Conservation (phyloP, 352 stramenopile species). For the Globisporangium megalacanthum region DNA sequence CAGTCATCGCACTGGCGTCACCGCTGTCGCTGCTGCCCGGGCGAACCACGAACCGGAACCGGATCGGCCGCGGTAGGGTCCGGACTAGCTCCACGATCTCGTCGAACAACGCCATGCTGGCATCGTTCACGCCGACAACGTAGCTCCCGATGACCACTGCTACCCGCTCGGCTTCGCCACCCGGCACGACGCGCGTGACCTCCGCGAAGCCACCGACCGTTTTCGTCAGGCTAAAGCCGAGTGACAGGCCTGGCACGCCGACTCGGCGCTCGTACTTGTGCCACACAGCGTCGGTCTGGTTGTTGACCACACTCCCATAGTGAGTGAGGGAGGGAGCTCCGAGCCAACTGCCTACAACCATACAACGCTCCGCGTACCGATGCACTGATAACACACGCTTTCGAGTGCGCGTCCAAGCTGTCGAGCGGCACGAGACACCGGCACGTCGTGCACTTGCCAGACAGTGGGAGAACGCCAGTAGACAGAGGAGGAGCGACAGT, state of each 20-base stretch:
- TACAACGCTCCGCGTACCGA: slow-evolving; percentile 20
- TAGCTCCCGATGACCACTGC: slow-evolving; percentile 71
- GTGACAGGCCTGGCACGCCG: slow-evolving; percentile 27
- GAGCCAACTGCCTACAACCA: not conserved
- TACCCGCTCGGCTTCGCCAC: slow-evolving; percentile 47
- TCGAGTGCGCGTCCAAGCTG: slow-evolving; percentile 58
- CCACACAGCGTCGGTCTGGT: slow-evolving; percentile 36
- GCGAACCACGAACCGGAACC: slow-evolving; percentile 64
- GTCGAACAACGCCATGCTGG: slow-evolving; percentile 60
- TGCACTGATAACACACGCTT: slow-evolving; percentile 38
- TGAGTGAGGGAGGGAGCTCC: not conserved
- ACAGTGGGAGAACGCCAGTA: slow-evolving; percentile 8
- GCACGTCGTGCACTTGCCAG: slow-evolving; percentile 75
- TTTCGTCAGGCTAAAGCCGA: slow-evolving; percentile 75
- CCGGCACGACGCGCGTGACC: slow-evolving; percentile 53
- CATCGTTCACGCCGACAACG: slow-evolving; percentile 59
- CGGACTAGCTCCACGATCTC: slow-evolving; percentile 63
- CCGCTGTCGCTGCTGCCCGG: slow-evolving; percentile 13
- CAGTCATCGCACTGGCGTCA: not conserved
- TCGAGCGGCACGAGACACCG: slow-evolving; percentile 34
- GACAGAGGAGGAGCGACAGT: not conserved
- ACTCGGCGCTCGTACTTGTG: slow-evolving; percentile 58
- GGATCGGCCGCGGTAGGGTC: slow-evolving; percentile 39
- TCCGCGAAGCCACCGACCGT: slow-evolving; percentile 61
- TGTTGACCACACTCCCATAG: not conserved